Evolutionary conservation across 805 yeast genomes (phyloP).

Genomic region (Jamesozyma spencerorum): DNA sequence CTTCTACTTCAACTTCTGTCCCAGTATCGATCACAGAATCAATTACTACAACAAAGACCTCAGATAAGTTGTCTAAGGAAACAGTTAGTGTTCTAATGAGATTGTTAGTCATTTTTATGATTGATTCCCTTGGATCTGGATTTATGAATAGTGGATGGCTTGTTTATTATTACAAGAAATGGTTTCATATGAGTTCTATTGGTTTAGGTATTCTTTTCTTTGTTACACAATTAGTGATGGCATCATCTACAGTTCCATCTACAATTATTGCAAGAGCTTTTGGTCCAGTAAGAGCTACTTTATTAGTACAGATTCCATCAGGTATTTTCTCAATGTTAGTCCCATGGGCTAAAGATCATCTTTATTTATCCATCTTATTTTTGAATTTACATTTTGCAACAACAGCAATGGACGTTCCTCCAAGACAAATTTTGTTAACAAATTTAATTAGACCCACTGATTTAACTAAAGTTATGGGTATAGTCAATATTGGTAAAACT

Average conservation of each 20-base stretch:
- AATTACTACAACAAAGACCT: background rate
- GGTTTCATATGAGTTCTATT: slow-evolving; percentile 46
- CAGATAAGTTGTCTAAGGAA: slow-evolving; percentile 29
- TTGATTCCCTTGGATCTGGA: slow-evolving; percentile 83
- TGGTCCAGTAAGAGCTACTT: slow-evolving; percentile 75
- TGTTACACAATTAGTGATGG: slow-evolving; percentile 49
- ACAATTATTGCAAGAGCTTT: slow-evolving; percentile 53
- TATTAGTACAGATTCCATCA: slow-evolving; percentile 69
- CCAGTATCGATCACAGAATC: slow-evolving; percentile 1
- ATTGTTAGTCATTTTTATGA: slow-evolving; percentile 55
- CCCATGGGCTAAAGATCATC: slow-evolving; percentile 36
- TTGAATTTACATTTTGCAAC: slow-evolving; percentile 52
- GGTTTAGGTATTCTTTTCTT: slow-evolving; percentile 62
- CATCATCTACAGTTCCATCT: slow-evolving; percentile 68
- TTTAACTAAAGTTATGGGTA: slow-evolving; percentile 70
- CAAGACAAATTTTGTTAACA: slow-evolving; percentile 73
- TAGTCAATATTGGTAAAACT: slow-evolving; percentile 80
- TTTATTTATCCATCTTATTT: slow-evolving; percentile 39
- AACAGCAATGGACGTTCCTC: slow-evolving; percentile 83
- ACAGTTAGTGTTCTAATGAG: slow-evolving; percentile 38
- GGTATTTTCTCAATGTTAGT: slow-evolving; percentile 50
- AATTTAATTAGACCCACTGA: slow-evolving; percentile 54
- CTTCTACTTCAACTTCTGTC: background rate
- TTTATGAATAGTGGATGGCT: slow-evolving; percentile 87
- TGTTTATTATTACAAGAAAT: slow-evolving; percentile 63